These are phyloP conservation scores for Salicornia ramosissima DNA, from an alignment of 148 eudicot species.

Conservation along the genomic window DNA sequence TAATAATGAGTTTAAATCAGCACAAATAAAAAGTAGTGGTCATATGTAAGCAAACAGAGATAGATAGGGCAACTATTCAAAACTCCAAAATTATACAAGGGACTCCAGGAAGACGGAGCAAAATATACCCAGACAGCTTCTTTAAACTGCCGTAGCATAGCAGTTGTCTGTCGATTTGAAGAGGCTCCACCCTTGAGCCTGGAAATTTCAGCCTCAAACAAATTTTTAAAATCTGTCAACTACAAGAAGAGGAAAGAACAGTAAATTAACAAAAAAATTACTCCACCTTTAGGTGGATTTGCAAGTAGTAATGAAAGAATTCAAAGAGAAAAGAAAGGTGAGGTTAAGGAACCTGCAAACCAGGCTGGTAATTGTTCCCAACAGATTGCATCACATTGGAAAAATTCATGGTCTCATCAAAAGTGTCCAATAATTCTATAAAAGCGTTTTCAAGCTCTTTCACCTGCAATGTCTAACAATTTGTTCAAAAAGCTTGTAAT, in stretches of 20 bases:
- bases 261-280: neutral
- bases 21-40: neutral
- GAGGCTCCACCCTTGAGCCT: conserved; percentile 42
- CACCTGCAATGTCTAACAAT: conserved; percentile 40
- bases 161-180: conserved; percentile 40
- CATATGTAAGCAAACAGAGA: neutral
- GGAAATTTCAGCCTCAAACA: conserved; percentile 47
- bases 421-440: conserved; percentile 46
- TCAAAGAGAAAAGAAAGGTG: neutral
- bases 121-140: conserved; percentile 85
- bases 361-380: conserved; percentile 49
- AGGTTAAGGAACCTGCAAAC: conserved; percentile 39
- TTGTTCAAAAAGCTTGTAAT: neutral
- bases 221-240: conserved; percentile 60
- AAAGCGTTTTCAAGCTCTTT: conserved; percentile 63
- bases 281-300: neutral
- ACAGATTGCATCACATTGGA: conserved; percentile 50
- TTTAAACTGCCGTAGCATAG: conserved; percentile 58
- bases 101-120: conserved; percentile 1
- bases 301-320: neutral
- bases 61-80: neutral
- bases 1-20: neutral
- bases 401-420: conserved; percentile 55
- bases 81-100: neutral
- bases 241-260: conserved; percentile 22